phyloP scores from a whole-genome alignment of 352 stramenopile genomes.

The Globisporangium spiculum region DNA sequence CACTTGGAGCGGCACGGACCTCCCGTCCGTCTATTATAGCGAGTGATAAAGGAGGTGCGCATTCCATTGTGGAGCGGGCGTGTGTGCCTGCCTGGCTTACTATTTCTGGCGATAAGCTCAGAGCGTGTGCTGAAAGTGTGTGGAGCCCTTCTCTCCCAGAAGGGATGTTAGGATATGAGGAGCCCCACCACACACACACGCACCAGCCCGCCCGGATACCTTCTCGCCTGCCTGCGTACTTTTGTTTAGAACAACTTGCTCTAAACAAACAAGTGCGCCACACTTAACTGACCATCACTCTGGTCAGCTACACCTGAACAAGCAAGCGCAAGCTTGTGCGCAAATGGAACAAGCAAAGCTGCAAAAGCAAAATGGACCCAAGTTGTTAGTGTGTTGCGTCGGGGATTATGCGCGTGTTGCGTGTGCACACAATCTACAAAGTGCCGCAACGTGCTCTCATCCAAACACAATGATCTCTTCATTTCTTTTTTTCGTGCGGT shows the following conservation, averaged over 20 bases:
- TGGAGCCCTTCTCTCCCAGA: slow-evolving; percentile 2
- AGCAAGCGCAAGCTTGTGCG: neutral
- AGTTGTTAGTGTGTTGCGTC: neutral
- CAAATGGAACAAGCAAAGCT: neutral
- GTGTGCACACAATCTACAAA: neutral
- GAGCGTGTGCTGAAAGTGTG: slow-evolving; percentile 4
- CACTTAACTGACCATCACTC: neutral
- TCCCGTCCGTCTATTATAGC: neutral
- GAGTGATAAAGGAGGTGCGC: neutral
- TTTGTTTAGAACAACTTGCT: neutral
- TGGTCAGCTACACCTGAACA: neutral
- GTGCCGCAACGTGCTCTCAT: neutral
- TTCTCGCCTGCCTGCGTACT: neutral
- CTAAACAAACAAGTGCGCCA: neutral
- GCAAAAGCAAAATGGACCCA: neutral
- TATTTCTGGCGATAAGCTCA: slow-evolving; percentile 18
- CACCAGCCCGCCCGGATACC: neutral
- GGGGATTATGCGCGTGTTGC: neutral
- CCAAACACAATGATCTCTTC: neutral
- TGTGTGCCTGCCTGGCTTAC: neutral
- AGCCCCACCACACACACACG: too few relatives aligned
- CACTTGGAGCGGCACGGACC: neutral
- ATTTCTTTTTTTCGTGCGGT: neutral
- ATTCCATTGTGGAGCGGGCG: neutral
- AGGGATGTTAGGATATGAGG: neutral